Base-by-base conservation (phyloP, 768 basidiomycete genomes). In the Coprinellus aureogranulatus region DNA sequence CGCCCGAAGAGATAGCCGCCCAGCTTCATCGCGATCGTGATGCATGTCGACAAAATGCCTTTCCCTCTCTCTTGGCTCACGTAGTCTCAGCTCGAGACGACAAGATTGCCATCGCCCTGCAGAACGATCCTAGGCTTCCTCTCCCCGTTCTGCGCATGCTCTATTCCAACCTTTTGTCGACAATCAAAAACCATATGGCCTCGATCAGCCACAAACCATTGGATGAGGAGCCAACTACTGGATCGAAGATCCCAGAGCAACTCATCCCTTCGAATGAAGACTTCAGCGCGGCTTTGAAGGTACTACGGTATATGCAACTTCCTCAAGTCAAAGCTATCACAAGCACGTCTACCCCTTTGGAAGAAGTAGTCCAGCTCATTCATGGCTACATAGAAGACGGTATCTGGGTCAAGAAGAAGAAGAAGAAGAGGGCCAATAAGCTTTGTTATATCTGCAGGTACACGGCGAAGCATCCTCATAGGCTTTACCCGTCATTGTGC, bases 391-490 rank as follows among this genome's bases (percentile, higher is more conserved):
- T 61, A 41, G 49, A 44, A 16, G 55, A 53, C 23, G 54, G 50
- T 18, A 23, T 22, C 27, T 28, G 37, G n/a, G 34, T 34, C 6
- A 34, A 34, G 34, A 34, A 34, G 34, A 34, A n/a, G 9, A 31
- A 34, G 28, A 39, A 30, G 28, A 48, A 40, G 14, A 25, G 34
- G 10, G 22, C 16, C 5, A 28, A 28, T 40, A 58, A 51, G 31
- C 54, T 51, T 31, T 70, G 67, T 54, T 69, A 72, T 60, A 71
- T 70, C n/a, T 69, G 67, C 53, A 63, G 61, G 41, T 68, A 66
- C 57, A 23, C 42, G 31, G 59, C 65, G 39, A 62, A 52, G 16
- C 53, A 57, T 46, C 30, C 62, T 1, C 66, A 72, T 52, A 53
- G 46, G 58, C 59, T 67, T 6, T 70, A 67, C 55, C 62, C 67